Percentiles rank a stretch among this genome's conserved stretches.
phyloP scores from a whole-genome alignment of 2,329 filamentous ascomycete genomes.

The Colletotrichum somersetense region DNA sequence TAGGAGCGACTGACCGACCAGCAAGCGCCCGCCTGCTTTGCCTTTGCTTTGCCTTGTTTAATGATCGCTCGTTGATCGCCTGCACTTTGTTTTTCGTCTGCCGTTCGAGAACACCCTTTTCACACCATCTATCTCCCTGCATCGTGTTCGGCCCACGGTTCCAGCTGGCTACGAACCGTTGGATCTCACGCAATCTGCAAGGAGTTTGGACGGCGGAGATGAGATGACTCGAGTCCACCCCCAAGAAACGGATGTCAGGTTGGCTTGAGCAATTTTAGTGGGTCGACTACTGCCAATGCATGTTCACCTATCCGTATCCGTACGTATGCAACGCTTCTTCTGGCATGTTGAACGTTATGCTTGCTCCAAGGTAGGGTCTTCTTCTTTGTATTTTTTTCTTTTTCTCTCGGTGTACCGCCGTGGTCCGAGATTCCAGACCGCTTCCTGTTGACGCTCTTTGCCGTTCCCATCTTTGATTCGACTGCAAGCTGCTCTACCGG shows the following conservation, averaged over 20 bases:
- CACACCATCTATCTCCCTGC: slow-evolving; percentile 7
- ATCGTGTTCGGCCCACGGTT: slow-evolving; percentile 8
- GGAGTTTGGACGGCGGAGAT: slow-evolving; percentile 40
- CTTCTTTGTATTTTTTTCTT: background rate
- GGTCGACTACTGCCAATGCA: slow-evolving; percentile 20
- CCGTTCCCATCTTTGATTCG: slow-evolving; percentile 31
- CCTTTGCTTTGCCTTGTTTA: background rate
- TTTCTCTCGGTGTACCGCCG: slow-evolving; percentile 34
- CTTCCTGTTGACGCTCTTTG: slow-evolving; percentile 15
- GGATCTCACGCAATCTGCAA: slow-evolving; percentile 28
- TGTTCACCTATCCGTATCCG: background rate
- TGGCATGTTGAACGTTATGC: slow-evolving; percentile 15
- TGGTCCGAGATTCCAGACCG: slow-evolving; percentile 33
- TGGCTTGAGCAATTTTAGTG: slow-evolving; percentile 30
- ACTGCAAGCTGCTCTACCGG: slow-evolving; percentile 22
- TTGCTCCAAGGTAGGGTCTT: background rate
- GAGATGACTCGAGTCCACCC: slow-evolving; percentile 32
- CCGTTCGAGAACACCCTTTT: slow-evolving; percentile 1
- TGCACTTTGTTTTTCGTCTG: slow-evolving; percentile 10
- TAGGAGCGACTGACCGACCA: background rate
- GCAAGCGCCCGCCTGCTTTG: background rate
- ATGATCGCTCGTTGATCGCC: slow-evolving; percentile 13
- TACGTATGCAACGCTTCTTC: slow-evolving; percentile 19
- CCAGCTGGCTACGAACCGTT: slow-evolving; percentile 7
- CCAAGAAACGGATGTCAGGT: slow-evolving; percentile 14